These are phyloP conservation scores for Vitis hybrid DNA, from an alignment of 177 flowering plant genomes.

Conservation along the genomic window DNA sequence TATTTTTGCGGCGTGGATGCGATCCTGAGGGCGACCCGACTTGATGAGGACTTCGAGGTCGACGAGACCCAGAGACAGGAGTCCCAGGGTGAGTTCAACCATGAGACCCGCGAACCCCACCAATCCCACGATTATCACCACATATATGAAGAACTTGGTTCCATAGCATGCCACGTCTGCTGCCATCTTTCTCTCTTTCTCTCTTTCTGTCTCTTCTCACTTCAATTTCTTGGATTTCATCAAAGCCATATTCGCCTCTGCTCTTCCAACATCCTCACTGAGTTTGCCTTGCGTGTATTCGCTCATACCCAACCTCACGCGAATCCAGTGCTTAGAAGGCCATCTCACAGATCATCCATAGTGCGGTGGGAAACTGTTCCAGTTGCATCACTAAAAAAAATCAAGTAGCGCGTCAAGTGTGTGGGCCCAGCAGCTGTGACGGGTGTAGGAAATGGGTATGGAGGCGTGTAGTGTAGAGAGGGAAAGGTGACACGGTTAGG, in stretches of 20 bases:
- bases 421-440: too few species aligned
- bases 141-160: constrained; percentile 39
- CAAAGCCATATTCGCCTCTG: background rate
- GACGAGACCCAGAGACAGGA: constrained; percentile 81
- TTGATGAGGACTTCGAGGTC: constrained; percentile 77
- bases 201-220: background rate
- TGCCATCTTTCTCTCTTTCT: constrained; percentile 18
- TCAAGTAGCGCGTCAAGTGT: too few species aligned
- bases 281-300: too few species aligned
- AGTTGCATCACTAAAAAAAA: too few species aligned
- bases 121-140: constrained; percentile 44
- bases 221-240: constrained; percentile 1
- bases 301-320: too few species aligned
- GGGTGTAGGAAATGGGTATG: too few species aligned
- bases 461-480: too few species aligned
- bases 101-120: constrained; percentile 74
- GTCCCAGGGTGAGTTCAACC: constrained; percentile 74
- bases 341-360: too few species aligned
- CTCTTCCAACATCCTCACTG: too few species aligned
- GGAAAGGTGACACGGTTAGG: too few species aligned
- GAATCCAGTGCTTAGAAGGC: too few species aligned
- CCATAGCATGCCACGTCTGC: constrained; percentile 38
- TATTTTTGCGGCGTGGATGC: constrained; percentile 38
- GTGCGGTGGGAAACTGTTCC: too few species aligned
- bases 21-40: constrained; percentile 70